phyloP scores from a whole-genome alignment of 805 yeast genomes.

The Tetrapisispora fleetii region DNA sequence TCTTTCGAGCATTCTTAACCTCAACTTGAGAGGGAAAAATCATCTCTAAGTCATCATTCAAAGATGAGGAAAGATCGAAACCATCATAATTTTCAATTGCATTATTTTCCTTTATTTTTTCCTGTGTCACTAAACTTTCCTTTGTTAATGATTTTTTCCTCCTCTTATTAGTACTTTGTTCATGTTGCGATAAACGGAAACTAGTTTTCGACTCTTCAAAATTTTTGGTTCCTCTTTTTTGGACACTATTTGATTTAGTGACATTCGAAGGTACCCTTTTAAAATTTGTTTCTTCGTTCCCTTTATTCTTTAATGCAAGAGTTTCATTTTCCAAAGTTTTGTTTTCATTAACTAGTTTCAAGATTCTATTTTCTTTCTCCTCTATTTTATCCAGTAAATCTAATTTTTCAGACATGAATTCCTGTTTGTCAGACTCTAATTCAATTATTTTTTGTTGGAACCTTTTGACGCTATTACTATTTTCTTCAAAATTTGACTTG shows the following conservation, averaged over 20 bases:
- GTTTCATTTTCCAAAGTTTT: background rate
- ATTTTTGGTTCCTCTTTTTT: background rate
- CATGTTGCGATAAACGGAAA: background rate
- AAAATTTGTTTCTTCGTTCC: background rate
- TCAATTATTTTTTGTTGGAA: conserved; percentile 13
- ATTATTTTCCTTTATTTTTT: background rate
- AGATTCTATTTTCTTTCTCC: conserved; percentile 10
- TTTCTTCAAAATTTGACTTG: conserved; percentile 12
- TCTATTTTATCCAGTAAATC: conserved; percentile 20
- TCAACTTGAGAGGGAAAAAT: conserved; percentile 26
- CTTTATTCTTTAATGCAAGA: background rate
- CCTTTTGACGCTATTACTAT: conserved; percentile 9
- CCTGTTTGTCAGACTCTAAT: conserved; percentile 16
- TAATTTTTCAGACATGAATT: conserved; percentile 15
- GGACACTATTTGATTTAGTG: background rate
- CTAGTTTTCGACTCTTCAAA: background rate
- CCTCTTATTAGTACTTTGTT: background rate
- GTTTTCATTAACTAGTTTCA: conserved; percentile 10
- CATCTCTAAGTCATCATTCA: conserved; percentile 25
- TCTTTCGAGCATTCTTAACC: conserved; percentile 7
- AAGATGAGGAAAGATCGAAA: conserved; percentile 26
- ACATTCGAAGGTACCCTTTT: background rate
- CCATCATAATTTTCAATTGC: conserved; percentile 14
- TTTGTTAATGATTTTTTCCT: background rate
- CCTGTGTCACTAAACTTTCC: background rate